phyloP scores from a whole-genome alignment of 192 early-diverging fungal genomes.

The Backusella westeae region DNA sequence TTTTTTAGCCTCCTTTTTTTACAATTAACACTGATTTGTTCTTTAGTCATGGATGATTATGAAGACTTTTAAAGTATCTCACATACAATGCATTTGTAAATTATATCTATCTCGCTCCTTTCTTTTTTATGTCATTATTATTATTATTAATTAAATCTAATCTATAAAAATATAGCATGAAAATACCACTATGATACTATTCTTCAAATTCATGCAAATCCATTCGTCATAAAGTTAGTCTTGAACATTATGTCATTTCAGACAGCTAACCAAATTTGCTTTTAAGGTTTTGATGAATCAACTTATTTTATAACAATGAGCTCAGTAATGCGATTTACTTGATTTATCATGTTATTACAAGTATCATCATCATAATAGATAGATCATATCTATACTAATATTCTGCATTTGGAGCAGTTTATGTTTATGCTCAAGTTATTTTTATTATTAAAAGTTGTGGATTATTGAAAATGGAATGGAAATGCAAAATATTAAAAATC shows the following conservation, averaged over 20 bases:
- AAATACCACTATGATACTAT: not conserved
- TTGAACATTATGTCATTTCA: not conserved
- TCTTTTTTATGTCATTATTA: conserved; percentile 7
- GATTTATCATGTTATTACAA: not conserved
- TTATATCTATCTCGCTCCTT: not conserved
- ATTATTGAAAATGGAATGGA: not conserved
- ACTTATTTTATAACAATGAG: not conserved
- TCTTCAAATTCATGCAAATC: not conserved
- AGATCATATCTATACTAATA: not conserved
- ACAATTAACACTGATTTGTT: not conserved
- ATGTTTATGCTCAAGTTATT: not conserved
- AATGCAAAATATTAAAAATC: not conserved
- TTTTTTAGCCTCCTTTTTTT: not conserved
- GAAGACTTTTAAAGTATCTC: not conserved
- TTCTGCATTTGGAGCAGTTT: not conserved
- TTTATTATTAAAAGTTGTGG: not conserved
- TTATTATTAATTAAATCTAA: not conserved
- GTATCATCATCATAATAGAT: not conserved
- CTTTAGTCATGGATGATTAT: not conserved
- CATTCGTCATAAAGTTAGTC: not conserved
- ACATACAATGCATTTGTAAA: not conserved
- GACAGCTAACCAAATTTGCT: not conserved
- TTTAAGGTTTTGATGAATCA: not conserved
- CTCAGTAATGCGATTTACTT: no score
- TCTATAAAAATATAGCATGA: not conserved